Base-by-base conservation (phyloP, 345 rosid genomes). In the Rhodamnia argentea region DNA sequence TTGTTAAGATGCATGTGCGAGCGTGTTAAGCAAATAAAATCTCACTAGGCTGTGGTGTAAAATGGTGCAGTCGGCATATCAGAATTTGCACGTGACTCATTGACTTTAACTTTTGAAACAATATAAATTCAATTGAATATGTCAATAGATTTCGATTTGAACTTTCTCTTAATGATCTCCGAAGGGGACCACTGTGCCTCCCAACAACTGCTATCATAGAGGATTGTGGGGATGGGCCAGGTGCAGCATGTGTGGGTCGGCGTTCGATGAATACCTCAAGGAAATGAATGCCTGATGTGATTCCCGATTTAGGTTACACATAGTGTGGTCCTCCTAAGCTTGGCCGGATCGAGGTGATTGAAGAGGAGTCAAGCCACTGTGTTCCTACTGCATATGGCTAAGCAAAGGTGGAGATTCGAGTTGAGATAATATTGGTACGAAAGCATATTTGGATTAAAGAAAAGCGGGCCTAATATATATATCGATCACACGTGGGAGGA, bases 171-270 rank as follows among this genome's bases (percentile, higher is more conserved):
- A 10, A 10, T 4, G 23, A 62, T 29, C 42, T 62, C 40, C 40
- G 0, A 14, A 0, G 22, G 0, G 1, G 5, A 3, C 9, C 9
- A 4, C 0, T 8, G 11, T 0, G 3, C 0, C 11, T 27, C 42
- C 11, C 22, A 6, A 27, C 40, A 62, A 13, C 0, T 29, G 5
- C 37, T 59, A 59, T 59, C 37, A n/a, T 2, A 7, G 10, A 16
- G 3, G 14, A 16, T 60, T 37, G 40, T 27, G 14, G 27, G 75
- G 42, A 59, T 60, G 74, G 29, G 74, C 18, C 3, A 27, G 18
- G 10, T 4, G 10, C 40, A 14, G 3, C 29, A 27, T 27, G 32
- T 27, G 40, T 14, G 74, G 20, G 27, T 60, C 16, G 4, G 14
- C 2, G 0, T 60, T 4, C 3, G 4, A 24, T 55, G 58, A 55